phyloP scores from a whole-genome alignment of 129 eudicot genomes.

The Arctium lappa region DNA sequence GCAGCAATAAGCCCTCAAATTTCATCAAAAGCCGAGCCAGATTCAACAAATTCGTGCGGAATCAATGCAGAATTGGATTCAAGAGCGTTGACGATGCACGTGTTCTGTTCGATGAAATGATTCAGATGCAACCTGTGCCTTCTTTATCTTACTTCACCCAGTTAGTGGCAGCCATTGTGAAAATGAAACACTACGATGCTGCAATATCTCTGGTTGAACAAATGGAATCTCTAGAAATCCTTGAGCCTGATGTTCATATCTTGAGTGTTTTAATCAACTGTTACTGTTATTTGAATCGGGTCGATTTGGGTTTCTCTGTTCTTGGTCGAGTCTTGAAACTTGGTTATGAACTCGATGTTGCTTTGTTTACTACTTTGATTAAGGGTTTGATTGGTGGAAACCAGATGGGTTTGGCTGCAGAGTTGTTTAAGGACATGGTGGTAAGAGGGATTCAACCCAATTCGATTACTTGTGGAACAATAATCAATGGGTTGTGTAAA shows the following conservation, averaged over 20 bases:
- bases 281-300: conserved; percentile 15
- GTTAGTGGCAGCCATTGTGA: conserved; percentile 21
- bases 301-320: conserved; percentile 25
- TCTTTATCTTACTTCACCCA: conserved; percentile 24
- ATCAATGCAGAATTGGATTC: conserved; percentile 12
- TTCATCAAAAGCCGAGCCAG: not conserved
- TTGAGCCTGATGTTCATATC: conserved; percentile 11
- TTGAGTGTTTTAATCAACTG: conserved; percentile 18
- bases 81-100: conserved; percentile 29
- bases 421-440: conserved; percentile 19
- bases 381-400: conserved; percentile 20
- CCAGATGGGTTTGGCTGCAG: conserved; percentile 14
- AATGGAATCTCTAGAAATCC: not conserved
- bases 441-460: conserved; percentile 13
- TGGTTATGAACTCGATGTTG: conserved; percentile 25
- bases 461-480: conserved; percentile 27
- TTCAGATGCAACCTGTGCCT: conserved; percentile 22
- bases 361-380: conserved; percentile 22
- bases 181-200: conserved; percentile 31
- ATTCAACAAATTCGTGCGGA: conserved; percentile 18
- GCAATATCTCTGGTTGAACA: conserved; percentile 22
- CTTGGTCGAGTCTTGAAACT: conserved; percentile 24
- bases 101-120: conserved; percentile 25
- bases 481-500: conserved; percentile 43
- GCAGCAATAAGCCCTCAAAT: conserved; percentile 1